Evolutionary conservation across 2,329 filamentous ascomycete species (phyloP).

Genomic region (Trichoderma arundinaceum): DNA sequence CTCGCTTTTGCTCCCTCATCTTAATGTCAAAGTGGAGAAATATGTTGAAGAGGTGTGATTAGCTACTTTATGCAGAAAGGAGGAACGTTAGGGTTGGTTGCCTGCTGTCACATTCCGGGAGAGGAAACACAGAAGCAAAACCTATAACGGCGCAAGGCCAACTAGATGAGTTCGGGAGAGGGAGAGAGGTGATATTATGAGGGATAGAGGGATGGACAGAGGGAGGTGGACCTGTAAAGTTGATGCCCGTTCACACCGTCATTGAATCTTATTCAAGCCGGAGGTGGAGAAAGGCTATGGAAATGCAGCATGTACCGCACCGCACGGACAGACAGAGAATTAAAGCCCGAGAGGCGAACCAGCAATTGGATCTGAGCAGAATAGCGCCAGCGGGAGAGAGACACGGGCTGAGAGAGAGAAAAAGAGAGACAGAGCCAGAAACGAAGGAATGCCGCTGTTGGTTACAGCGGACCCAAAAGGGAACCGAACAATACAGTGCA

Average conservation of each 20-base stretch:
- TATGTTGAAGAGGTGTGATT: conserved; percentile 10
- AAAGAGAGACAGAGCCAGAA: conserved; percentile 4
- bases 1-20: conserved; percentile 15
- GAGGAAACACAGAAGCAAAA: conserved; percentile 6
- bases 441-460: conserved; percentile 31
- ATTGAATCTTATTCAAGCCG: conserved; percentile 3
- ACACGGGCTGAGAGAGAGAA: conserved; percentile 10
- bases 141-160: background rate
- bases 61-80: conserved; percentile 5
- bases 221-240: conserved; percentile 11
- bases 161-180: background rate
- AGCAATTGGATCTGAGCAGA: background rate
- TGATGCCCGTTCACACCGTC: conserved; percentile 6
- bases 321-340: background rate
- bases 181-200: conserved; percentile 11
- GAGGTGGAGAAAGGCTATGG: conserved; percentile 2
- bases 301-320: background rate
- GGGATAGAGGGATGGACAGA: conserved; percentile 24
- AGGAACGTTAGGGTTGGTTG: conserved; percentile 10
- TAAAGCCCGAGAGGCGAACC: background rate
- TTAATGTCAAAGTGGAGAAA: conserved; percentile 23
- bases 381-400: conserved; percentile 2
- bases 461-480: conserved; percentile 30
- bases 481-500: conserved; percentile 31
- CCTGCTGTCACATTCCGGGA: conserved; percentile 33